Conservation (phyloP, 306 rosid genomes). For the Dalbergia cochinchinensis region DNA sequence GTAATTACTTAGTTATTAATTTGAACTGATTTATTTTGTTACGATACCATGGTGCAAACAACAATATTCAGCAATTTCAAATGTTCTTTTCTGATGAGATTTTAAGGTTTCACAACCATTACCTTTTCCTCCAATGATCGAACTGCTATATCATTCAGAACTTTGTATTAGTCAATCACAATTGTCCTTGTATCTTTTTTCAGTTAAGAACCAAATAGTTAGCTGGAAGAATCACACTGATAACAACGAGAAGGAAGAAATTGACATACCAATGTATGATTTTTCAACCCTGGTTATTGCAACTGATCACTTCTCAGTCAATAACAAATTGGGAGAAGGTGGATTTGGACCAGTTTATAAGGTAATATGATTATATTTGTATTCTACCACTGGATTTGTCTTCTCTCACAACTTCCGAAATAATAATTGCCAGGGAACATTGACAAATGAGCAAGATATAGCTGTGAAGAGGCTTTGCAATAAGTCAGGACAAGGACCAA, state of each 20-base stretch:
- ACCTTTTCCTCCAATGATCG: background rate
- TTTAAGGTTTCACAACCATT: constrained; percentile 15
- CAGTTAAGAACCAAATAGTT: constrained; percentile 28
- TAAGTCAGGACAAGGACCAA: constrained; percentile 64
- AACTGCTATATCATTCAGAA: background rate
- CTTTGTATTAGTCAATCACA: background rate
- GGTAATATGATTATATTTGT: constrained; percentile 39
- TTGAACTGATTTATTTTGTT: constrained; percentile 2
- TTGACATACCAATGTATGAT: constrained; percentile 61
- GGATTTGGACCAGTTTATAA: constrained; percentile 70
- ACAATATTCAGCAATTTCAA: background rate
- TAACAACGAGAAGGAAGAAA: constrained; percentile 37
- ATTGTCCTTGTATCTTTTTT: constrained; percentile 12
- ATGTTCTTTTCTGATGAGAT: background rate
- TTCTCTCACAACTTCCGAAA: constrained; percentile 24
- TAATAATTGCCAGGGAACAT: constrained; percentile 60
- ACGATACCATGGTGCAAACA: background rate
- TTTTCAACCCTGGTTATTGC: constrained; percentile 54
- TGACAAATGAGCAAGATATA: constrained; percentile 57
- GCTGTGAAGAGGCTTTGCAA: constrained; percentile 73
- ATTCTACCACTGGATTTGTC: background rate
- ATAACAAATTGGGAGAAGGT: constrained; percentile 62
- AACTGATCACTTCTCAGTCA: constrained; percentile 51
- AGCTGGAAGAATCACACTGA: constrained; percentile 20
- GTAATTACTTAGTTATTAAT: constrained; percentile 25